phyloP scores from a whole-genome alignment of 768 basidiomycete species.

The Amanita molliuscula region DNA sequence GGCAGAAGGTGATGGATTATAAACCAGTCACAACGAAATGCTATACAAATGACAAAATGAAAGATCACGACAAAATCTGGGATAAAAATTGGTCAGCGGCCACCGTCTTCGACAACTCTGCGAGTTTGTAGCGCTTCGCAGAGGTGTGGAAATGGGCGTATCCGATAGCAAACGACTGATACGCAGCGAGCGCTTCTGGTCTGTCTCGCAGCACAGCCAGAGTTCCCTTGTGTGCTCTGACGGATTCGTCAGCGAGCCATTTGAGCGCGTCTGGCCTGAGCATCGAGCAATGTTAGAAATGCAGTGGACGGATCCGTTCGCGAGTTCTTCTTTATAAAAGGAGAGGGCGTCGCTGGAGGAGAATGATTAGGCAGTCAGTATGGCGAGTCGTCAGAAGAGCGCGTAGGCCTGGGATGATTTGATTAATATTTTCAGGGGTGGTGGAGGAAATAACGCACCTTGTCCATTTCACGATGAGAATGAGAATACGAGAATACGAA shows the following conservation, averaged over 20 bases:
- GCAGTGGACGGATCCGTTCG: neutral
- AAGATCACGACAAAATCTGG: too few species aligned
- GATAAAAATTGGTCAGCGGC: too few species aligned
- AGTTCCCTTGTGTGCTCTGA: neutral
- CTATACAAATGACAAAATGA: too few species aligned
- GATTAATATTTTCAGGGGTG: too few species aligned
- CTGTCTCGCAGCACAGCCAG: neutral
- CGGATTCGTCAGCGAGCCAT: neutral
- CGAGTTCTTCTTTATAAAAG: slow-evolving; percentile 5
- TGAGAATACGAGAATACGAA: too few species aligned
- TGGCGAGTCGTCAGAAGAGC: too few species aligned
- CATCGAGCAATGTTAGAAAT: slow-evolving; percentile 4
- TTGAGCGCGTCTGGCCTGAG: neutral
- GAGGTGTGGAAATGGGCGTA: slow-evolving; percentile 1
- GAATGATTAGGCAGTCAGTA: too few species aligned
- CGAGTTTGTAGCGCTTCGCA: neutral
- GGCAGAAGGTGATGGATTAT: too few species aligned
- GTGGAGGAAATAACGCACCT: too few species aligned
- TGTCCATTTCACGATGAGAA: too few species aligned
- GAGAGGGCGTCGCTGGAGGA: slow-evolving; percentile 1
- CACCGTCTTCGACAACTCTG: neutral
- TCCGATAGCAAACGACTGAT: neutral
- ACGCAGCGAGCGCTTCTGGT: neutral
- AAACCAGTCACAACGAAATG: too few species aligned
- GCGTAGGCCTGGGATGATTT: too few species aligned